Conservation (phyloP, 202 grass and related monocot species). For the Panicum hallii region DNA sequence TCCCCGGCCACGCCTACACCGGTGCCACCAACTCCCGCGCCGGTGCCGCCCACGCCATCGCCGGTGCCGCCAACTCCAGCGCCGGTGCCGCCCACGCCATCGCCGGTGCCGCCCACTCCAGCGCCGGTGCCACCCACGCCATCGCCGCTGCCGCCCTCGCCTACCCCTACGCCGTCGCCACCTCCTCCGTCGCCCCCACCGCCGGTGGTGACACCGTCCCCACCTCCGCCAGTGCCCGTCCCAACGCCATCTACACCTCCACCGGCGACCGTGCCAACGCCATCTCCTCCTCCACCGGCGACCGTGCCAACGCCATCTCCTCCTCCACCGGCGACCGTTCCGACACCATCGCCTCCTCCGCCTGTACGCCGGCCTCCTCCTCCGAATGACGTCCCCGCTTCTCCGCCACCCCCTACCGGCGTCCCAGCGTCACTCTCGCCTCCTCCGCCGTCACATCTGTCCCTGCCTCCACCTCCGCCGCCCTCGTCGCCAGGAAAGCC, state of each 20-base stretch:
- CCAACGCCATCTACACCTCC: not conserved
- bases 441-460: not conserved
- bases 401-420: constrained; percentile 30
- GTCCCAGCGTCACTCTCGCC: constrained; percentile 6
- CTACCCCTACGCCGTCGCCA: not conserved
- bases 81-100: not conserved
- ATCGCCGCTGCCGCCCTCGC: not conserved
- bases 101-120: not conserved
- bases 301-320: constrained; percentile 2
- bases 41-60: not conserved
- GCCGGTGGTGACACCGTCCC: too few relatives aligned
- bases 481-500: constrained; percentile 10
- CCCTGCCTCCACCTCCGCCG: constrained; percentile 37
- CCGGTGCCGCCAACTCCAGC: not conserved
- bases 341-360: not conserved
- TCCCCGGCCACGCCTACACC: not conserved
- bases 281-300: constrained; percentile 21
- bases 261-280: not conserved
- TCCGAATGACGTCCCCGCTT: not conserved
- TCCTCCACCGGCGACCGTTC: not conserved
- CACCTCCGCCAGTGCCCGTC: too few relatives aligned
- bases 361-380: not conserved
- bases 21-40: not conserved
- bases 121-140: not conserved
- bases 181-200: not conserved